Percentiles rank a stretch among this genome's conserved stretches.
These are phyloP conservation scores for Metschnikowia arizonensis DNA, from an alignment of 805 yeast species.

Conservation along the genomic window DNA sequence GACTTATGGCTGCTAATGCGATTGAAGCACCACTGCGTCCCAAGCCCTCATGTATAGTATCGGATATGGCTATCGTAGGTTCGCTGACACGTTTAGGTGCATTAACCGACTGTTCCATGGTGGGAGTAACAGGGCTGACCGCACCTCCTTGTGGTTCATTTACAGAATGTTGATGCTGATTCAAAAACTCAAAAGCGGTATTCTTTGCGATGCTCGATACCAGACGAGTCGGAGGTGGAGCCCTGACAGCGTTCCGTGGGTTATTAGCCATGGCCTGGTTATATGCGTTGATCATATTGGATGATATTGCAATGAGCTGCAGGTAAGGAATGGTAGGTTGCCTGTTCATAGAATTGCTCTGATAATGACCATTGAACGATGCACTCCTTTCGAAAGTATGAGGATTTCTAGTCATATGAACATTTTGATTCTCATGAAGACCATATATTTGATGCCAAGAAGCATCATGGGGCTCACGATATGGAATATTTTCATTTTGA, in stretches of 20 bases:
- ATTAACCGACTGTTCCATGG: neutral
- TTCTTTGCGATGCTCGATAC: conserved; percentile 19
- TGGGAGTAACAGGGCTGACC: neutral
- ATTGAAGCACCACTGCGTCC: neutral
- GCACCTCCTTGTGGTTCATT: neutral
- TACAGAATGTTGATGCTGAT: neutral
- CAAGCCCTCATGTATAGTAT: neutral
- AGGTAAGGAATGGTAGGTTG: neutral
- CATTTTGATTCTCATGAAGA: neutral
- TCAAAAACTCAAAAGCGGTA: conserved; percentile 16
- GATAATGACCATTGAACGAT: neutral
- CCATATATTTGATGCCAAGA: neutral
- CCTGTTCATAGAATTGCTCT: neutral
- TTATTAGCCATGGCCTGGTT: conserved; percentile 9
- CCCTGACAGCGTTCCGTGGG: neutral
- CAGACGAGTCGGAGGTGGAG: neutral
- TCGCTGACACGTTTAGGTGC: neutral
- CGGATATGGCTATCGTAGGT: neutral
- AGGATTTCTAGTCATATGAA: neutral
- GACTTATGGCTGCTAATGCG: neutral
- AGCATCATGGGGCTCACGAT: neutral
- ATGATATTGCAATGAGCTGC: conserved; percentile 5
- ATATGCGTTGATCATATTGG: conserved; percentile 9
- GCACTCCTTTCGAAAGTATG: neutral
- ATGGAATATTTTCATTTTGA: neutral